phyloP scores from a whole-genome alignment of 2,329 filamentous ascomycete species.

The Zymoseptoria passerinii region DNA sequence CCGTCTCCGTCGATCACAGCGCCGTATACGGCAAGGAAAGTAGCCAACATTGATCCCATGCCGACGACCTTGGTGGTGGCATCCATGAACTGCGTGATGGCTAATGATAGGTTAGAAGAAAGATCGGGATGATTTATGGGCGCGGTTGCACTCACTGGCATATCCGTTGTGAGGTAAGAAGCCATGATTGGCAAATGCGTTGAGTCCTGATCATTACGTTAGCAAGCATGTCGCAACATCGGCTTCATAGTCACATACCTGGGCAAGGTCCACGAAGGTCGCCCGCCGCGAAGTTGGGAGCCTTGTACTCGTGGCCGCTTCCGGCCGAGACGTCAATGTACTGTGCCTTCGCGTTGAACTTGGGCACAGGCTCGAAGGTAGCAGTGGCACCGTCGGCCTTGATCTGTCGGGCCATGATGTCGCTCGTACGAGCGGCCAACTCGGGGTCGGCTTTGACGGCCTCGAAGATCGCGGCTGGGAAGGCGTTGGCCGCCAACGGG shows the following conservation, averaged over 20 bases:
- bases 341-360: constrained; percentile 17
- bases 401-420: constrained; percentile 6
- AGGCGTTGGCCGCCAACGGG: constrained; percentile 1
- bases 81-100: constrained; percentile 24
- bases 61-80: constrained; percentile 15
- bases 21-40: constrained; percentile 26
- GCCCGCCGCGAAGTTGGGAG: constrained; percentile 11
- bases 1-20: constrained; percentile 15
- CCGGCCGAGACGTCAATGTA: constrained; percentile 13
- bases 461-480: constrained; percentile 3
- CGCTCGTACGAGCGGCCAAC: neutral
- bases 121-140: neutral
- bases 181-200: constrained; percentile 22
- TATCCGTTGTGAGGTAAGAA: constrained; percentile 8
- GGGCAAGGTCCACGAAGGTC: constrained; percentile 17
- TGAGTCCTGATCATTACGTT: constrained; percentile 14
- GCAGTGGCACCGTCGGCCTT: constrained; percentile 10
- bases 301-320: constrained; percentile 17
- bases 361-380: constrained; percentile 13
- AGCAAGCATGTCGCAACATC: neutral
- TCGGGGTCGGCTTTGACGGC: neutral
- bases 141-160: neutral
- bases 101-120: constrained; percentile 2
- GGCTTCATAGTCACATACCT: neutral
- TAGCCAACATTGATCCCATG: constrained; percentile 6